A percentile compares a stretch with the other conserved stretches of the same genome.
Evolutionary conservation across 805 yeast genomes (phyloP).

Genomic region (Cyberlindnera amylophila): DNA sequence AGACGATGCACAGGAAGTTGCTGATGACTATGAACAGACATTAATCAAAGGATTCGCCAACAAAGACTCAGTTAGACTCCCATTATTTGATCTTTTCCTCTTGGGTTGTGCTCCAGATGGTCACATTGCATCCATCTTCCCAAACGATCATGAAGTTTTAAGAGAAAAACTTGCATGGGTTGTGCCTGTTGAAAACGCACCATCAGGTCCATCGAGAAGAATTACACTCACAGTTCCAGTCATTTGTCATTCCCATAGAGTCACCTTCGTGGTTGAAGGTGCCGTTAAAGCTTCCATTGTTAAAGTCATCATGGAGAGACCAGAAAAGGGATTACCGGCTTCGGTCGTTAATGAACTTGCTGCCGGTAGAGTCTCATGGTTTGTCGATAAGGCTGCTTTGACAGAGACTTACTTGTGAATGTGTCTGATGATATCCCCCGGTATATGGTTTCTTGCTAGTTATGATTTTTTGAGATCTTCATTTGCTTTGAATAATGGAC

Average conservation of each 20-base stretch:
- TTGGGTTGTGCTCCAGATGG: conserved; percentile 99
- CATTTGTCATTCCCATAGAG: conserved; percentile 87
- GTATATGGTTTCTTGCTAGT: background rate
- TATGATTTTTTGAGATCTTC: too few species aligned
- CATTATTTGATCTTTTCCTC: conserved; percentile 86
- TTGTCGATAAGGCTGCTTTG: conserved; percentile 91
- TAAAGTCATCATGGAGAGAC: conserved; percentile 90
- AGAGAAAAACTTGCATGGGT: conserved; percentile 95
- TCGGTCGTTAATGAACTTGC: conserved; percentile 92
- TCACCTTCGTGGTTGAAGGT: conserved; percentile 95
- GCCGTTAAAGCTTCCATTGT: conserved; percentile 90
- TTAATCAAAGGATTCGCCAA: conserved; percentile 89
- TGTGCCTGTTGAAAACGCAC: conserved; percentile 87
- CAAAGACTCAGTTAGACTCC: conserved; percentile 92
- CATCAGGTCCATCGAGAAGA: conserved; percentile 80
- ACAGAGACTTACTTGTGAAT: conserved; percentile 41
- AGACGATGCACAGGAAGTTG: conserved; percentile 84
- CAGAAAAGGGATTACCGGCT: conserved; percentile 93
- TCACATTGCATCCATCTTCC: conserved; percentile 94
- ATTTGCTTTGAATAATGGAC: background rate
- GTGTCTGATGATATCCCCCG: background rate
- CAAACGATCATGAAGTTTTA: conserved; percentile 76
- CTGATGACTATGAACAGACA: conserved; percentile 86
- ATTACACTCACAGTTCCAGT: conserved; percentile 92
- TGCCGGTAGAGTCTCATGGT: conserved; percentile 97